Percentiles rank a stretch among this genome's conserved stretches.
These are phyloP conservation scores for Ceratocystis eucalypticola DNA, from an alignment of 2,329 filamentous ascomycete species.

Conservation along the genomic window DNA sequence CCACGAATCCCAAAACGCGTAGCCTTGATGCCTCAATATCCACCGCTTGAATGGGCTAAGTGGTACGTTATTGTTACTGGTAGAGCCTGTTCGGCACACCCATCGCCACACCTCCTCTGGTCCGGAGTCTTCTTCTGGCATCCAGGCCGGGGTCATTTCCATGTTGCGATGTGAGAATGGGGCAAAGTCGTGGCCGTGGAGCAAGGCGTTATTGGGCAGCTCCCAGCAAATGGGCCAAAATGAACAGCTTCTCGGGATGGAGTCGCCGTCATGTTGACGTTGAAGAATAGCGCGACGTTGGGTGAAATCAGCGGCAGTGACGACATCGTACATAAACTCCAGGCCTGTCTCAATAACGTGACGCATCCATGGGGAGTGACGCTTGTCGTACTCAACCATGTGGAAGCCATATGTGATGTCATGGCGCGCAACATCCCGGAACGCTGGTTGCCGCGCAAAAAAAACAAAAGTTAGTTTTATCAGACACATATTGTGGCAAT, in stretches of 20 bases:
- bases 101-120: conserved; percentile 16
- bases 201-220: neutral
- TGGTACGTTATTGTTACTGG: neutral
- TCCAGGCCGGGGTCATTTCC: neutral
- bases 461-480: conserved; percentile 1
- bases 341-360: conserved; percentile 17
- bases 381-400: conserved; percentile 14
- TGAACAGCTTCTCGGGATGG: conserved; percentile 11
- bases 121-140: conserved; percentile 3
- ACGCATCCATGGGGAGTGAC: conserved; percentile 15
- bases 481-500: neutral
- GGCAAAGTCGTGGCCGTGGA: conserved; percentile 17
- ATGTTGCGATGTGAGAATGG: conserved; percentile 8
- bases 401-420: conserved; percentile 17
- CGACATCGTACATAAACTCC: conserved; percentile 13
- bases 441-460: conserved; percentile 9
- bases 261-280: conserved; percentile 11
- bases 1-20: conserved; percentile 17
- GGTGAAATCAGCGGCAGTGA: conserved; percentile 5
- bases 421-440: conserved; percentile 19
- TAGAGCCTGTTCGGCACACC: conserved; percentile 3
- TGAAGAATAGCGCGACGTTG: conserved; percentile 1
- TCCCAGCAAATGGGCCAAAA: conserved; percentile 11
- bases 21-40: conserved; percentile 12
- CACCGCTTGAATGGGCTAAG: conserved; percentile 12